These are phyloP conservation scores for Houttuynia cordata DNA, from an alignment of 164 flowering plant species.

Conservation along the genomic window DNA sequence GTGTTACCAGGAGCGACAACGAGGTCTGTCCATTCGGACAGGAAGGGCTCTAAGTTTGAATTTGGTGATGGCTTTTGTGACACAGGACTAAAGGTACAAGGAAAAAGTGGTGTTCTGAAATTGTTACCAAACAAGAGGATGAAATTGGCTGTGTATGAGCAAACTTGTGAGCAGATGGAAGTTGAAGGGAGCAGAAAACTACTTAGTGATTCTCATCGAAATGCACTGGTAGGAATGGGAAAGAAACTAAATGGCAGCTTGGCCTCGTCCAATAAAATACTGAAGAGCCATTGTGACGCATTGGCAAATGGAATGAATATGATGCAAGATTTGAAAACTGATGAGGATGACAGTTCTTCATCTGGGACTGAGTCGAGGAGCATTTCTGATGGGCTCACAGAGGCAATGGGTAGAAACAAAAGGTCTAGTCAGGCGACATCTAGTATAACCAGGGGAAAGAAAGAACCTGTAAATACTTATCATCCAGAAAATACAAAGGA, in stretches of 20 bases:
- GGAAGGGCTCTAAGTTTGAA: slow-evolving; percentile 22
- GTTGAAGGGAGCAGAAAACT: slow-evolving; percentile 15
- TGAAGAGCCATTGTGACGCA: neutral
- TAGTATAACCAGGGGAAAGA: neutral
- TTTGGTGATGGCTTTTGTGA: slow-evolving; percentile 28
- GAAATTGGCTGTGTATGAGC: slow-evolving; percentile 19
- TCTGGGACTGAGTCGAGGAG: neutral
- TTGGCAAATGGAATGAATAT: neutral
- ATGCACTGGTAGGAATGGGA: neutral
- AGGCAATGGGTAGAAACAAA: neutral
- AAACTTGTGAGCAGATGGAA: slow-evolving; percentile 14
- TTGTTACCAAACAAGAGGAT: slow-evolving; percentile 53
- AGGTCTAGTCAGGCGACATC: neutral
- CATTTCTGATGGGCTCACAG: neutral
- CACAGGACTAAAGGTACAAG: slow-evolving; percentile 57
- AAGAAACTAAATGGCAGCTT: neutral
- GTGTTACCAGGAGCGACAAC: slow-evolving; percentile 11
- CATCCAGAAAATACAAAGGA: neutral
- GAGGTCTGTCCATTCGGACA: slow-evolving; percentile 12
- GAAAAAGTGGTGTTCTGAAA: slow-evolving; percentile 78
- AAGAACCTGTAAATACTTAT: neutral
- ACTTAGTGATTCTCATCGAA: slow-evolving; percentile 5
- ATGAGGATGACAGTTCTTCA: slow-evolving; percentile 1
- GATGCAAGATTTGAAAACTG: neutral
- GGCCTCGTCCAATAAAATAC: neutral